Conservation (phyloP, 129 eudicot species). For the Centaurea solstitialis region DNA sequence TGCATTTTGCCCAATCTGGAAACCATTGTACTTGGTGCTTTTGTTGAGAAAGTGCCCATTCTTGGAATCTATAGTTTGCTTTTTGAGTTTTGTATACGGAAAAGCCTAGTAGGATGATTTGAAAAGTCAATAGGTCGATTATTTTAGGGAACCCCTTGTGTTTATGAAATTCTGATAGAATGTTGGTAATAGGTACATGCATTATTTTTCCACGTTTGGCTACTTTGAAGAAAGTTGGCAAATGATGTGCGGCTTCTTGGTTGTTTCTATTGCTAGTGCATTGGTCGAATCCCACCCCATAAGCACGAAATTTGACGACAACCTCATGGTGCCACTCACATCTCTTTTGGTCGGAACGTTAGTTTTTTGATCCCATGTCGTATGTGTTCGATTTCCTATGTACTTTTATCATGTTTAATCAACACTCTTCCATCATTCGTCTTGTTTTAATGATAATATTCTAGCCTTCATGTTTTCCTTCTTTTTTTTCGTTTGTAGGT, state of each 20-base stretch:
- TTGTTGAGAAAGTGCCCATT: no score
- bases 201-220: conserved; percentile 79
- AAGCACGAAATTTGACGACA: conserved; percentile 86
- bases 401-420: conserved; percentile 8
- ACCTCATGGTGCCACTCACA: conserved; percentile 79
- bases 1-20: not conserved
- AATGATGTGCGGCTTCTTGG: conserved; percentile 64
- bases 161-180: conserved; percentile 17
- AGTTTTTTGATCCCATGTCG: conserved; percentile 30
- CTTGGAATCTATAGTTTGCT: no score
- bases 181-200: conserved; percentile 66
- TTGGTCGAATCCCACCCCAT: conserved; percentile 90
- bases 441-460: not conserved
- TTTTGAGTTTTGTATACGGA: not conserved
- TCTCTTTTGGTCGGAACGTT: conserved; percentile 64
- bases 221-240: conserved; percentile 65
- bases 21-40: not conserved
- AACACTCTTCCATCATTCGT: not conserved
- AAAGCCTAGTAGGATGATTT: not conserved
- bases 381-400: conserved; percentile 3
- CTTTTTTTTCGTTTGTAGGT: not conserved
- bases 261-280: conserved; percentile 66
- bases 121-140: not conserved
- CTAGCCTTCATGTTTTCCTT: not conserved
- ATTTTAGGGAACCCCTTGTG: not conserved